Conservation (phyloP, 768 basidiomycete genomes). For the Tylopilus sp. region DNA sequence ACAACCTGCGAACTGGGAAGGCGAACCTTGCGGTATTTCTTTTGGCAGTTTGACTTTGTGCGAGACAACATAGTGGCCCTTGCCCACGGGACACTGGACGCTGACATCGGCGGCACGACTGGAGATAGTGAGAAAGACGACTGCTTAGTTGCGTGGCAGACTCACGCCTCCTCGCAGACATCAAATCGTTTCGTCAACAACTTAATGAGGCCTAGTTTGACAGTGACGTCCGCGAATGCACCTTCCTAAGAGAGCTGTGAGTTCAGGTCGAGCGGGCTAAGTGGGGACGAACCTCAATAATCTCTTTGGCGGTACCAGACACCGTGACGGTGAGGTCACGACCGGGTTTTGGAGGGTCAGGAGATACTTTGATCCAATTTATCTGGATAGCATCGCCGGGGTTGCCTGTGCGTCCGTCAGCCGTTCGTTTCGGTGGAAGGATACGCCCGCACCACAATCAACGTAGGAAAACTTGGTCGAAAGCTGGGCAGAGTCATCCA, state of each 20-base stretch:
- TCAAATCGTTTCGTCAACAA: constrained; percentile 82
- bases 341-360: constrained; percentile 90
- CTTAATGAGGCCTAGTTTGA: constrained; percentile 94
- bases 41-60: constrained; percentile 87
- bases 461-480: constrained; percentile 60
- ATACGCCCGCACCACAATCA: constrained; percentile 65
- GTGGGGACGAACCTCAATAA: constrained; percentile 56
- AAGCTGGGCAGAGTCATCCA: constrained; percentile 30
- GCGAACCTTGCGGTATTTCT: constrained; percentile 81
- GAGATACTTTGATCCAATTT: constrained; percentile 66
- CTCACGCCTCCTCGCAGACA: constrained; percentile 92
- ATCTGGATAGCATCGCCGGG: constrained; percentile 52
- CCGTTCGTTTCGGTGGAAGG: not conserved
- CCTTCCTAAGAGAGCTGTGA: constrained; percentile 63
- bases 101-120: constrained; percentile 74
- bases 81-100: constrained; percentile 80
- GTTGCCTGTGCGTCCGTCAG: constrained; percentile 38
- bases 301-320: constrained; percentile 51
- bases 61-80: constrained; percentile 65
- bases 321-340: constrained; percentile 84
- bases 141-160: constrained; percentile 13
- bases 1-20: not conserved
- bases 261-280: not conserved
- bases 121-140: constrained; percentile 2
- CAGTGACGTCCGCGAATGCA: constrained; percentile 82